These are phyloP conservation scores for Jackrogersella minutella DNA, from an alignment of 495 filamentous ascomycete species.

Conservation along the genomic window DNA sequence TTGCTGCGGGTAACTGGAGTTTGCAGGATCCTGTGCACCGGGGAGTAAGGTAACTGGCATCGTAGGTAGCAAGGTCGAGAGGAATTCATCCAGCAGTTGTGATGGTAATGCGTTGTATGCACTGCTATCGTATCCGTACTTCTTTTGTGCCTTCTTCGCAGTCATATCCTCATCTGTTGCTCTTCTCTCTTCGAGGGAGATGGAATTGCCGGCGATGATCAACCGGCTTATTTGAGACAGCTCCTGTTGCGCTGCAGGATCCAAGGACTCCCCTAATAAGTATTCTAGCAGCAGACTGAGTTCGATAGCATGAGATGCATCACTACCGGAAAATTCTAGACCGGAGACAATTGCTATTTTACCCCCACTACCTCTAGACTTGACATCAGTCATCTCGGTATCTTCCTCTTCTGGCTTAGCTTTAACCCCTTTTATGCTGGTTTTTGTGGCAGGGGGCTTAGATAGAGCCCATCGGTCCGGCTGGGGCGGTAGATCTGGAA, in stretches of 20 bases:
- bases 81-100: slow-evolving; percentile 81
- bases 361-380: slow-evolving; percentile 48
- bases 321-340: slow-evolving; percentile 77
- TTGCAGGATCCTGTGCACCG: slow-evolving; percentile 79
- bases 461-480: slow-evolving; percentile 75
- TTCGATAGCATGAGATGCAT: slow-evolving; percentile 71
- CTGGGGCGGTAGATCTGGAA: slow-evolving; percentile 85
- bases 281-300: slow-evolving; percentile 85
- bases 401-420: slow-evolving; percentile 49
- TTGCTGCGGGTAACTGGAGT: slow-evolving; percentile 81
- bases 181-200: slow-evolving; percentile 57
- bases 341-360: slow-evolving; percentile 93
- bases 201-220: slow-evolving; percentile 90
- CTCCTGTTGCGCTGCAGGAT: slow-evolving; percentile 61
- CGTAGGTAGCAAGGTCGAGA: slow-evolving; percentile 79
- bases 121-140: slow-evolving; percentile 93
- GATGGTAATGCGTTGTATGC: slow-evolving; percentile 87
- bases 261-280: slow-evolving; percentile 81
- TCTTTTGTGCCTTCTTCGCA: slow-evolving; percentile 64
- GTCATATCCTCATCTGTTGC: slow-evolving; percentile 42
- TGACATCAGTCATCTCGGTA: slow-evolving; percentile 54
- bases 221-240: slow-evolving; percentile 79
- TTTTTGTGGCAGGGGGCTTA: slow-evolving; percentile 38
- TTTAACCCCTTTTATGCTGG: slow-evolving; percentile 24
- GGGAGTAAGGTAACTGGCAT: slow-evolving; percentile 84